A percentile compares a stretch with the other conserved stretches of the same genome.
These are phyloP conservation scores for Sporothrix phasma DNA, from an alignment of 2,329 filamentous ascomycete genomes.

Conservation along the genomic window DNA sequence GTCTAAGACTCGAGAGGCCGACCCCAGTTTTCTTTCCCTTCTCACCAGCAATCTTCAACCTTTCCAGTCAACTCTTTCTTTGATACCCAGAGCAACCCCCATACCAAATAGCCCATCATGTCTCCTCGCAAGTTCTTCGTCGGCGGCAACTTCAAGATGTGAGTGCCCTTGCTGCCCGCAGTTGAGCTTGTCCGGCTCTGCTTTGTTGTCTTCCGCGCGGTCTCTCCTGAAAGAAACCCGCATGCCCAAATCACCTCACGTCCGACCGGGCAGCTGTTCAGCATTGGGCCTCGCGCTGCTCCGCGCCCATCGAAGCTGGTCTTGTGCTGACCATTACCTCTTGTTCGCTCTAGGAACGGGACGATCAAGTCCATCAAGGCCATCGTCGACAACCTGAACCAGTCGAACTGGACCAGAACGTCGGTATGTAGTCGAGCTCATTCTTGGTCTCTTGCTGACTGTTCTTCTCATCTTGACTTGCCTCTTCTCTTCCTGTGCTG, in stretches of 20 bases:
- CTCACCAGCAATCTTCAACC: not conserved
- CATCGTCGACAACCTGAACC: constrained; percentile 84
- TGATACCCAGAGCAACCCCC: not conserved
- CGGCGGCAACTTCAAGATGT: constrained; percentile 99
- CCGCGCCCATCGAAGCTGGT: not conserved
- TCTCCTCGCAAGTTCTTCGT: constrained; percentile 88
- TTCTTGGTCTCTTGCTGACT: constrained; percentile 12
- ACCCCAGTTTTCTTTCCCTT: not conserved
- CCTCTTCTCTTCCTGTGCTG: not conserved
- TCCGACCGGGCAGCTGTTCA: not conserved
- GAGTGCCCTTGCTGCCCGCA: constrained; percentile 28
- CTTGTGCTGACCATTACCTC: constrained; percentile 11
- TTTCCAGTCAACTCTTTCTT: not conserved
- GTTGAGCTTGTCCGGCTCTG: not conserved
- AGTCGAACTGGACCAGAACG: constrained; percentile 67
- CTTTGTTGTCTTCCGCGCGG: constrained; percentile 22
- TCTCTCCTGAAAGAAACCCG: constrained; percentile 17
- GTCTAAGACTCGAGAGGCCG: not conserved
- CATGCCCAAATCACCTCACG: constrained; percentile 23
- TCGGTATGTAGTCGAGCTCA: constrained; percentile 43
- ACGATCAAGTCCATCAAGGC: constrained; percentile 78
- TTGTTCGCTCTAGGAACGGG: constrained; percentile 63
- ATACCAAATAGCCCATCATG: constrained; percentile 50
- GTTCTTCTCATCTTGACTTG: not conserved
- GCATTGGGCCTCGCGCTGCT: not conserved